Percentiles rank a stretch among this genome's conserved stretches.
Evolutionary conservation across 768 basidiomycete genomes (phyloP).

Genomic region (Fomitopsis serialis): DNA sequence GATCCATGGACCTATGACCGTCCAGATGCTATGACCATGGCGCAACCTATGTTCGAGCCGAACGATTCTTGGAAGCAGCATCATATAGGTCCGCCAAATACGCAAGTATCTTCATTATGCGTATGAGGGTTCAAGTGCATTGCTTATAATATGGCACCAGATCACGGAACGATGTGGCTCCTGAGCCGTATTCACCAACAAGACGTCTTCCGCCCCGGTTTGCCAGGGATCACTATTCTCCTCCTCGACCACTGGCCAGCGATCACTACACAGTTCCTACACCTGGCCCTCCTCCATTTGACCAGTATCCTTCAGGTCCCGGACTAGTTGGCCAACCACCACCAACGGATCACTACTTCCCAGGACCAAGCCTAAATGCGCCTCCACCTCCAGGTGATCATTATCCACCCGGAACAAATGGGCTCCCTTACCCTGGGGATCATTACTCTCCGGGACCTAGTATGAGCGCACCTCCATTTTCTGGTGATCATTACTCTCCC

Average conservation of each 20-base stretch:
- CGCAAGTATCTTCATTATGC: constrained; percentile 1
- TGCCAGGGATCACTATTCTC: background rate
- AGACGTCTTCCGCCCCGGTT: background rate
- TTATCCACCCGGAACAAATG: background rate
- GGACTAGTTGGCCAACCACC: background rate
- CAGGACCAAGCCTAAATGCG: background rate
- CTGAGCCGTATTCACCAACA: background rate
- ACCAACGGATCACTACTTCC: background rate
- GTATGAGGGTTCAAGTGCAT: background rate
- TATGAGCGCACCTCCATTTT: constrained; percentile 5
- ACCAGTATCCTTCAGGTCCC: background rate
- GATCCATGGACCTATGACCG: background rate
- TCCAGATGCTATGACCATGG: constrained; percentile 26
- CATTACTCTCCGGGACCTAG: background rate
- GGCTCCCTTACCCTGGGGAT: background rate
- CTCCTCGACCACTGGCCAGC: background rate
- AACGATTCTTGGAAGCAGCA: constrained; percentile 66
- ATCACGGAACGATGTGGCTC: background rate
- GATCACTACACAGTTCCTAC: background rate
- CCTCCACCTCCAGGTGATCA: background rate
- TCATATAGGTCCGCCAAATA: constrained; percentile 32
- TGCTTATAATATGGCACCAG: background rate
- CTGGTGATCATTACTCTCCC: constrained; percentile 3
- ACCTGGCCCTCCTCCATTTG: background rate
- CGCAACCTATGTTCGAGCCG: constrained; percentile 64